These are phyloP conservation scores for Colletotrichum sp. DNA, from an alignment of 2,329 filamentous ascomycete genomes.

Conservation along the genomic window DNA sequence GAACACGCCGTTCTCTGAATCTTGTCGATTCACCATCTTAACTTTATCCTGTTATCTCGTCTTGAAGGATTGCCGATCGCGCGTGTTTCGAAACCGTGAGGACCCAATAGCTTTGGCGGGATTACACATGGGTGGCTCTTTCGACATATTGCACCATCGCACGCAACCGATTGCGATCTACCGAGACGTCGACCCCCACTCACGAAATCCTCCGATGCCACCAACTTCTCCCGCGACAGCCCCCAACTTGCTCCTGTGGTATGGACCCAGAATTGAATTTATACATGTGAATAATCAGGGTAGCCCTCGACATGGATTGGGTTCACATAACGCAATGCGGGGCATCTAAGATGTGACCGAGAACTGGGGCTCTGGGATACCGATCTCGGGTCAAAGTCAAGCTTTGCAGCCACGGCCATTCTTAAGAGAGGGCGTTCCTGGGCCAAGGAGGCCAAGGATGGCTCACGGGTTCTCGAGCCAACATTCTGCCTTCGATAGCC, in stretches of 20 bases:
- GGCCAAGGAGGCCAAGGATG: background rate
- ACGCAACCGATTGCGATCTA: background rate
- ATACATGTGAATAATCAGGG: background rate
- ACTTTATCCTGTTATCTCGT: background rate
- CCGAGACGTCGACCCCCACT: background rate
- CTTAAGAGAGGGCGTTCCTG: background rate
- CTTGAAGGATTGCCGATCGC: background rate
- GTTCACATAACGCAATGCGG: background rate
- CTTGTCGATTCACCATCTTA: background rate
- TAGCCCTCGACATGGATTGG: background rate
- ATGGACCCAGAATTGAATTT: background rate
- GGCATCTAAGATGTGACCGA: background rate
- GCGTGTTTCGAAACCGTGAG: background rate
- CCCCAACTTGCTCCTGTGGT: background rate
- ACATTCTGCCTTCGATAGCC: background rate
- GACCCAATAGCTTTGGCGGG: background rate
- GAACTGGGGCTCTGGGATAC: background rate
- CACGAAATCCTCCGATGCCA: background rate
- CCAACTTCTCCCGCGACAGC: background rate
- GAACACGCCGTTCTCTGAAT: background rate
- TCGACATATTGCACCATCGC: slow-evolving; percentile 4
- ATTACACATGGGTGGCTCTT: background rate
- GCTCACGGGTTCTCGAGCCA: background rate
- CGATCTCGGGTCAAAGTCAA: background rate
- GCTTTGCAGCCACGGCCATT: background rate